phyloP scores from a whole-genome alignment of 371 early-diverging fungal genomes.

The Apophysomyces trapeziformis region DNA sequence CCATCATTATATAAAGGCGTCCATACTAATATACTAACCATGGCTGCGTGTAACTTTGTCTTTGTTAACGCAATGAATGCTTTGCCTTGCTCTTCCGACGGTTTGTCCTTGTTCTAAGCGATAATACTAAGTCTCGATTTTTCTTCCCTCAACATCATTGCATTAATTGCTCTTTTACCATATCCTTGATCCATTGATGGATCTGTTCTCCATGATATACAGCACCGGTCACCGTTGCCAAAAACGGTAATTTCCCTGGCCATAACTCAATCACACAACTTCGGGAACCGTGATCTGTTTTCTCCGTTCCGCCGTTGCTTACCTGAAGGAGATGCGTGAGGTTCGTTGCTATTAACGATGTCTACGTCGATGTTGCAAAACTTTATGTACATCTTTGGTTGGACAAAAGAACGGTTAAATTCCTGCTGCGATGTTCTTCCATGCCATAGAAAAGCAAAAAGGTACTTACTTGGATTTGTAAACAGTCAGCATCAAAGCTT shows the following conservation, averaged over 20 bases:
- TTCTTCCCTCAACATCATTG: background rate
- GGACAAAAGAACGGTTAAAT: too few species aligned
- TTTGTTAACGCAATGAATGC: conserved; percentile 47
- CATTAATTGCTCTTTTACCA: conserved; percentile 20
- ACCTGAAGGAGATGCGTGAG: conserved; percentile 50
- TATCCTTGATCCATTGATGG: conserved; percentile 45
- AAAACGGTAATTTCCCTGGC: conserved; percentile 46
- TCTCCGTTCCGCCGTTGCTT: background rate
- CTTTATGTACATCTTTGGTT: conserved; percentile 41
- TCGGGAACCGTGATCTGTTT: background rate
- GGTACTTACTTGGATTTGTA: conserved; percentile 37
- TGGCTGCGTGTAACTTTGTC: conserved; percentile 47
- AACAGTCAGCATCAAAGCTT: conserved; percentile 54
- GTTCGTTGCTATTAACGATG: conserved; percentile 44
- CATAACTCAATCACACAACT: background rate
- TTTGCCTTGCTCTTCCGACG: conserved; percentile 41
- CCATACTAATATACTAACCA: conserved; percentile 29
- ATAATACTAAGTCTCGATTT: too few species aligned
- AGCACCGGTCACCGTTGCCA: conserved; percentile 45
- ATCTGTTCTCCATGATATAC: conserved; percentile 39
- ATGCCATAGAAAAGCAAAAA: too few species aligned
- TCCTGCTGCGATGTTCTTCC: too few species aligned
- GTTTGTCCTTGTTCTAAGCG: conserved; percentile 31
- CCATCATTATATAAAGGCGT: too few species aligned
- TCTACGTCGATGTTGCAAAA: conserved; percentile 47